Conservation (phyloP, 2,329 filamentous ascomycete genomes). For the Cryphonectria japonica region DNA sequence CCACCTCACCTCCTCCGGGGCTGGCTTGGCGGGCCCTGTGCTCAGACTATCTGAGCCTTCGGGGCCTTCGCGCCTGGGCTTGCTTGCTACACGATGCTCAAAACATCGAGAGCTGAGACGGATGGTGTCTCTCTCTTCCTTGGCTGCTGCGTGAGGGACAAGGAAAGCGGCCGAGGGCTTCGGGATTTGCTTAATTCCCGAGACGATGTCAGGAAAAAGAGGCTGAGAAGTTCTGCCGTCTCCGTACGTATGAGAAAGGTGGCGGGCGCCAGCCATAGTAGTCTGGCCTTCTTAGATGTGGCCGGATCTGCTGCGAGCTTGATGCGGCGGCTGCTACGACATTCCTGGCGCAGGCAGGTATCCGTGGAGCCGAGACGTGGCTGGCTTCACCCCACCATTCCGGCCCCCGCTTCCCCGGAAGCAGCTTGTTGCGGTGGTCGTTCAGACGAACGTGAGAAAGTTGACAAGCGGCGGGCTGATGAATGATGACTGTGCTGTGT, state of each 20-base stretch:
- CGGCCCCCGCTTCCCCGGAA: not conserved
- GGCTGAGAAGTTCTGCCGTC: not conserved
- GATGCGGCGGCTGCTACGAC: not conserved
- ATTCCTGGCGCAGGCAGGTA: not conserved
- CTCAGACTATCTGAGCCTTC: not conserved
- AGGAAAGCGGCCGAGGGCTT: not conserved
- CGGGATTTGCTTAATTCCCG: no score
- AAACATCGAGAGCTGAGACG: not conserved
- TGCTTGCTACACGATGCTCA: not conserved
- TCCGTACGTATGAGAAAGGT: not conserved
- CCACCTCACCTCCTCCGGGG: not conserved
- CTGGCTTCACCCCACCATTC: not conserved
- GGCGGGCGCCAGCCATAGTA: not conserved
- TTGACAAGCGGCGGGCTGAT: not conserved
- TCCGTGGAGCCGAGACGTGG: conserved; percentile 13
- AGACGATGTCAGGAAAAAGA: not conserved
- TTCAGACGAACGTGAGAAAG: not conserved
- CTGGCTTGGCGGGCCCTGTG: not conserved
- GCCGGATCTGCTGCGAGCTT: not conserved
- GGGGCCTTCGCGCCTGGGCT: not conserved
- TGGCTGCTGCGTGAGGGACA: not conserved
- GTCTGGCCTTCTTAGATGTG: not conserved
- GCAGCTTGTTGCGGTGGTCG: not conserved
- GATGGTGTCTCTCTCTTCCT: not conserved
- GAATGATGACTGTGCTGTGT: not conserved